Evolutionary conservation across 1,284 basidiomycete genomes (phyloP).

Genomic region (Austropuccinia psidii): DNA sequence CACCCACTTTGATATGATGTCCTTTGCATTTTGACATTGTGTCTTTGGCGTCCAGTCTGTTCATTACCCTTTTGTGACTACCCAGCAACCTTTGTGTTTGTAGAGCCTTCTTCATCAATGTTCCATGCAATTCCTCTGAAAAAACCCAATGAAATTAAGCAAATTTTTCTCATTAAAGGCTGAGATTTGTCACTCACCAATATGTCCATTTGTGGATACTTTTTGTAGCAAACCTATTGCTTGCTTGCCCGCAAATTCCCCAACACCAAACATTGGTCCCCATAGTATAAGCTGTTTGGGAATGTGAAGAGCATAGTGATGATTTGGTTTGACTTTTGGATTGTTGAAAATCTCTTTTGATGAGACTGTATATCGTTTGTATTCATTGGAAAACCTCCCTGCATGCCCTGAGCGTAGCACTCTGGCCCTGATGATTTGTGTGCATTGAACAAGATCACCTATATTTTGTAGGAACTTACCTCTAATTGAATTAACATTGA

Average conservation of each 20-base stretch:
- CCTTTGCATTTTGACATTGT: too few species aligned
- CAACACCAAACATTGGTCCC: neutral
- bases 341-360: neutral
- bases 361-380: neutral
- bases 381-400: neutral
- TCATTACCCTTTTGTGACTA: too few species aligned
- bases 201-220: neutral
- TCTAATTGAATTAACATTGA: neutral
- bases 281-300: neutral
- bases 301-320: conserved; percentile 5
- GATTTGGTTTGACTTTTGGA: neutral
- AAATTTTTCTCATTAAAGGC: too few species aligned
- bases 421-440: neutral
- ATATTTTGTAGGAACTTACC: neutral
- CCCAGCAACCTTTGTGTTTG: too few species aligned
- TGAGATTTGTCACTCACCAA: too few species aligned
- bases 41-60: too few species aligned
- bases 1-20: too few species aligned
- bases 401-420: neutral
- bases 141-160: too few species aligned
- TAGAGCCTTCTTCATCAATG: too few species aligned
- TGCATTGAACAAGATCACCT: neutral
- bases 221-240: too few species aligned
- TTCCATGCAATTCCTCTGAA: too few species aligned
- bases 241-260: too few species aligned